Evolutionary conservation across 2,329 filamentous ascomycete species (phyloP), one percentile per base, ranked within the genome.

Genomic region (Venturia asperata): DNA sequence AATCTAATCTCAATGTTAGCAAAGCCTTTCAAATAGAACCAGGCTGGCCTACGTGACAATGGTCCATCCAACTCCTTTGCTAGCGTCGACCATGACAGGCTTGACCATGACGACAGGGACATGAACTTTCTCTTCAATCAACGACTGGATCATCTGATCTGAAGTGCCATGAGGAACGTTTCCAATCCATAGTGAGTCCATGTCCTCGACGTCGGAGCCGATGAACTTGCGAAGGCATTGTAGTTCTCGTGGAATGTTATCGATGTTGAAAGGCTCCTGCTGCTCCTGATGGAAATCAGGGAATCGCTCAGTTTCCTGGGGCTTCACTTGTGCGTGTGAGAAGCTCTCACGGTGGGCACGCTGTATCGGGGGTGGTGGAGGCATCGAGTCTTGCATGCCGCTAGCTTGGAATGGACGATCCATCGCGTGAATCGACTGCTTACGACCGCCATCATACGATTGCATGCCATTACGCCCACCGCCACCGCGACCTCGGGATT

Each of bases 61-160:
- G 17, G 63, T 58, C 63, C 63, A 64, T 27, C 61, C 61, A 34
- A 27, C 41, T 24, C 15, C 4, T 17, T 37, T 30, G 52, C 27
- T 58, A 11, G 34, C 9, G 5, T 56, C 37, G 13, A 45, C 17
- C 19, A 30, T 19, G 4, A 24, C 27, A 15, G 49, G 43, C 24
- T 39, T 47, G 21, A 34, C 34, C 21, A 21, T 64, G 42, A 64
- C 39, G 19, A 52, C 47, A 37, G 47, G 19, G 34, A 64, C 62
- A 19, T 43, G 42, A n/a, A 64, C 79, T 67, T 80, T 80, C 64
- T 80, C 78, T 56, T 79, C 74, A 65, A 81, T 77, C 71, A 81
- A 69, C 3, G 76, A 72, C 71, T 77, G 75, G 71, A 81, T 81
- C 1, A 78, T 78, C 66, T 78, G 76, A 19, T 41, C 30, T 5